Base-by-base conservation (phyloP, 495 filamentous ascomycete species). In the Aspergillus nanangensis region DNA sequence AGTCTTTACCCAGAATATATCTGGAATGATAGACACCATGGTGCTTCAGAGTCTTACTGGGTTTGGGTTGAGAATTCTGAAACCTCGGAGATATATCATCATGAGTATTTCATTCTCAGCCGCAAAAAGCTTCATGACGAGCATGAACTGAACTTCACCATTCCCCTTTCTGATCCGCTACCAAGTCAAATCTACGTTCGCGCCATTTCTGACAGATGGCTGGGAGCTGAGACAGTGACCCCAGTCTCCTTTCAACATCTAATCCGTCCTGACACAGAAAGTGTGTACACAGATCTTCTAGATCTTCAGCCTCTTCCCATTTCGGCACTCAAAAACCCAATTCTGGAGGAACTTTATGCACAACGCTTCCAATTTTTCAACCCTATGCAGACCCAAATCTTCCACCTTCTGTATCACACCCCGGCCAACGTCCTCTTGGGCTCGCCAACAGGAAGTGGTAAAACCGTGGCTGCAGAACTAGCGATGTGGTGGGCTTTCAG, bases 401-500 rank as follows among this genome's bases (percentile, higher is more conserved):
- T 99, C 63, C 94, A 97, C 56, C 85, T 87, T 34, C 78, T 97
- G 10, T 97, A 97, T 43, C 88, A 97, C 61, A 93, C 92, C 0
- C 63, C 83, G 22, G 82, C 86, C 29, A 99, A 99, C 56, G 91
- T 97, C 7, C 72, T 99, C 4, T 79, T 99, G 5, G 93, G 93
- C n/a, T 96, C 93, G 11, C 93, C 93, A 5, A 99, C 93, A 5
- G 93, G 93, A 39, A 93, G 87, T 71, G 93, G 93, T 45, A 99
- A 99, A 70, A 99, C 93, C 2, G 83, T 99, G 23, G 93, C 93
- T 11, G 87, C 86, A 23, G 93, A 99, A 58, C 61, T 99, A 41
- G 94, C 94, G n/a, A 97, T 99, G 94, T 99, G 93, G 93, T 96
- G 90, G 92, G 90, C 94, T 5, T 97, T 99, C 66, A 83, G 92